Percentiles rank a stretch among this genome's conserved stretches.
These are phyloP conservation scores for Zygoascus bituminiphila DNA, from an alignment of 805 yeast species.

Conservation along the genomic window DNA sequence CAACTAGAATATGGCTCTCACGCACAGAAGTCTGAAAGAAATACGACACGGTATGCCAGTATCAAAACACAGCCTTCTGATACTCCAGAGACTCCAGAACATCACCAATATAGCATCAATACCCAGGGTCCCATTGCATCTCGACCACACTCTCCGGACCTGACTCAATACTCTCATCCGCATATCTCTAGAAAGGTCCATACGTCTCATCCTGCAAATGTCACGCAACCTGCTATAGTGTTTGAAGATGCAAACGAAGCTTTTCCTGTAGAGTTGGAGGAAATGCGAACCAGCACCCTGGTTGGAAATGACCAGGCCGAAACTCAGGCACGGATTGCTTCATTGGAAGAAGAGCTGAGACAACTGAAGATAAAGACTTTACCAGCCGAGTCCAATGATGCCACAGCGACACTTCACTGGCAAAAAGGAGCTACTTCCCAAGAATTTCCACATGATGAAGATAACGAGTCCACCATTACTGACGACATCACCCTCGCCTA, in stretches of 20 bases:
- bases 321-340: neutral
- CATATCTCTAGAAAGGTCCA: neutral
- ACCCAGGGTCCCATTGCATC: neutral
- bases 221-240: neutral
- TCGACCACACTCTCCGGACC: neutral
- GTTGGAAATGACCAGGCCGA: neutral
- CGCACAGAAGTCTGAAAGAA: too few relatives aligned
- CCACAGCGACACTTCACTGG: neutral
- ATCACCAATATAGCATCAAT: neutral
- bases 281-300: neutral
- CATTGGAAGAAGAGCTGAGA: neutral
- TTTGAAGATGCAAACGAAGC: neutral
- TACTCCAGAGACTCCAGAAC: neutral
- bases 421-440: neutral
- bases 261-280: neutral
- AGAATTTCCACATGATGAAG: neutral
- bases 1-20: too few relatives aligned
- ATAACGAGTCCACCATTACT: neutral
- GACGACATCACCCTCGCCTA: neutral
- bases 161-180: neutral
- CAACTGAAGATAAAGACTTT: too few relatives aligned
- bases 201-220: neutral
- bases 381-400: too few relatives aligned
- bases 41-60: conserved; percentile 1
- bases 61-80: neutral